Base-by-base conservation (phyloP, 164 flowering plant genomes). In the Aristolochia fimbriata region DNA sequence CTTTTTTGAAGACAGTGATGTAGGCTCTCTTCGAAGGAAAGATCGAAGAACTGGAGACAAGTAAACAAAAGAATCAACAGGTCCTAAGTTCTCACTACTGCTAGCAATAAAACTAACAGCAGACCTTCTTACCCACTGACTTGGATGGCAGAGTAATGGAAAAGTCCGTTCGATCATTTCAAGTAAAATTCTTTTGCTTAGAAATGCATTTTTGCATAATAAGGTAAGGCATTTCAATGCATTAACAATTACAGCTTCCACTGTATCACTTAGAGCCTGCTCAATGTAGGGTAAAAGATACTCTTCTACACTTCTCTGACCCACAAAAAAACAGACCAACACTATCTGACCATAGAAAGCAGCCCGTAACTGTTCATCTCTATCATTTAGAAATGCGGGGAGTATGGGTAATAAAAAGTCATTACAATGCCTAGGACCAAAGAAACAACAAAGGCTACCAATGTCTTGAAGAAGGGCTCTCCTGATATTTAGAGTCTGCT, bases 241-340 rank as follows among this genome's bases (percentile, higher is more conserved):
- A 78, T 90, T 83, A 37, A 83, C 97, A 67, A 94, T 83, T 30
- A 88, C 97, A 70, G 88, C 86, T 73, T 91, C 96, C 8, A 80
- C 76, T n/a, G 71, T 52, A 79, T 91, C 99, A 78, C 77, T 79
- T 64, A 94, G 73, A 61, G 97, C 96, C 65, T 94, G 99, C 72
- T 91, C 97, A 72, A 94, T 86, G 55, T 94, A 94, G 47, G 99
- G 99, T 65, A 88, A 73, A 59, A 94, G 99, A 75, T 91, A 94
- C 65, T 94, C 97, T 68, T 94, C 99, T 53, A 94, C 97, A 75
- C 97, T 94, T 70, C 95, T 80, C 73, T 88, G 84, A 14, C 99
- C 99, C 55, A 94, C 93, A 82, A 87, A 86, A 65, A 91, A 87
- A 68, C 99, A 94, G 51, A 94, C 99, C 74, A 81, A 88, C 37